phyloP scores from a whole-genome alignment of 73 alveolate genomes.

The Urostyla sp. region DNA sequence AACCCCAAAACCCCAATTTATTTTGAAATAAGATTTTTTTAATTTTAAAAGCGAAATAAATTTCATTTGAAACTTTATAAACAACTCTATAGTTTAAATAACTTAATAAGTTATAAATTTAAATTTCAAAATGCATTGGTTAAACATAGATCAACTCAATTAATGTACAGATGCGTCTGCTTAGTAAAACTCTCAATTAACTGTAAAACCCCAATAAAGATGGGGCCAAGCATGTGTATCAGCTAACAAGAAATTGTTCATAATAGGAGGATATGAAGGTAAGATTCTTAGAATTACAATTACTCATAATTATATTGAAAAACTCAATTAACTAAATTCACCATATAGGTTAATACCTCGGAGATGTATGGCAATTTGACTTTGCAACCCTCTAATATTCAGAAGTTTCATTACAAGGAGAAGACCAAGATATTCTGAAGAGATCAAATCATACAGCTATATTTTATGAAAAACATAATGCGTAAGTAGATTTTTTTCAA shows the following conservation, averaged over 20 bases:
- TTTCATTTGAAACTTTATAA: background rate
- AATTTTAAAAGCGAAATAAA: no score
- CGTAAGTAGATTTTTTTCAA: conserved; percentile 34
- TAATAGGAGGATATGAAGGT: conserved; percentile 54
- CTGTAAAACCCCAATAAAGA: background rate
- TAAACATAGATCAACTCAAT: conserved; percentile 19
- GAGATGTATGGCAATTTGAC: conserved; percentile 52
- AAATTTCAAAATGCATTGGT: conserved; percentile 45
- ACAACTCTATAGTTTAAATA: conserved; percentile 12
- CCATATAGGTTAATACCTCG: conserved; percentile 23
- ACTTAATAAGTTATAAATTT: background rate
- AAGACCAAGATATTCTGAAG: conserved; percentile 9
- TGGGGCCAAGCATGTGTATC: conserved; percentile 46
- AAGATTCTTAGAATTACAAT: no score
- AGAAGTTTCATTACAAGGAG: background rate
- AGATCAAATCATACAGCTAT: conserved; percentile 69
- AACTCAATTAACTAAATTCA: background rate
- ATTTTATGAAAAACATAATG: conserved; percentile 14
- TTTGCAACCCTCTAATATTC: background rate
- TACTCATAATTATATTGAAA: background rate
- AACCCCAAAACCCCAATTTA: conserved; percentile 30
- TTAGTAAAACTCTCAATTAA: background rate
- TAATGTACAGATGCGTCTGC: background rate
- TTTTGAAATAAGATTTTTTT: background rate
- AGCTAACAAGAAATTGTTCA: conserved; percentile 30